These are phyloP conservation scores for Marsdenia floribunda DNA, from an alignment of 257 asterid species.

Conservation along the genomic window DNA sequence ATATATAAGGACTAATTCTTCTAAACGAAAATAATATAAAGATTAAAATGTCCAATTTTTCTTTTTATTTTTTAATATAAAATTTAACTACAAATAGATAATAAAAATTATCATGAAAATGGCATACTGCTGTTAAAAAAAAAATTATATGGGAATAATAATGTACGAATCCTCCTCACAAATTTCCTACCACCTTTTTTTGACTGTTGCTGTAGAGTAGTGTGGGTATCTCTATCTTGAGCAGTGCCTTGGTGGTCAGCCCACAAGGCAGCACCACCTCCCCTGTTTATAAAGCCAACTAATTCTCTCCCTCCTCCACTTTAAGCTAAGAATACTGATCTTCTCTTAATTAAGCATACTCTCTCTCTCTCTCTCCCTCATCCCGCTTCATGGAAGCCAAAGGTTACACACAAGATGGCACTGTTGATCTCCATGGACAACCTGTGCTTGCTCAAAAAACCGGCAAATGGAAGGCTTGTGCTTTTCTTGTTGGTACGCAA, in stretches of 20 bases:
- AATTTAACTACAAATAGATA: too few species aligned
- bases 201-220: too few species aligned
- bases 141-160: too few species aligned
- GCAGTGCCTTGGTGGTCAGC: not conserved
- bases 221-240: not conserved
- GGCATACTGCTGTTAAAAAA: too few species aligned
- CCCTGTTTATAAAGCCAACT: conserved; percentile 3
- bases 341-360: too few species aligned
- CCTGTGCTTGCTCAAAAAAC: conserved; percentile 62
- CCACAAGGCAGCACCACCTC: not conserved
- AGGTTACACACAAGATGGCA: conserved; percentile 70
- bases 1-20: too few species aligned
- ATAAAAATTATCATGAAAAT: too few species aligned
- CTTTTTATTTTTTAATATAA: too few species aligned
- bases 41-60: too few species aligned
- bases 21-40: too few species aligned
- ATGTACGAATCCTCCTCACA: too few species aligned
- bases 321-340: not conserved
- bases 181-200: too few species aligned
- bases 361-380: not conserved
- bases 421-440: conserved; percentile 69
- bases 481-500: conserved; percentile 61
- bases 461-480: conserved; percentile 91
- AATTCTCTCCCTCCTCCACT: conserved; percentile 3
- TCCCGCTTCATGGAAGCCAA: conserved; percentile 45